phyloP scores from a whole-genome alignment of 2,329 filamentous ascomycete species.

The Daldinia sp. region DNA sequence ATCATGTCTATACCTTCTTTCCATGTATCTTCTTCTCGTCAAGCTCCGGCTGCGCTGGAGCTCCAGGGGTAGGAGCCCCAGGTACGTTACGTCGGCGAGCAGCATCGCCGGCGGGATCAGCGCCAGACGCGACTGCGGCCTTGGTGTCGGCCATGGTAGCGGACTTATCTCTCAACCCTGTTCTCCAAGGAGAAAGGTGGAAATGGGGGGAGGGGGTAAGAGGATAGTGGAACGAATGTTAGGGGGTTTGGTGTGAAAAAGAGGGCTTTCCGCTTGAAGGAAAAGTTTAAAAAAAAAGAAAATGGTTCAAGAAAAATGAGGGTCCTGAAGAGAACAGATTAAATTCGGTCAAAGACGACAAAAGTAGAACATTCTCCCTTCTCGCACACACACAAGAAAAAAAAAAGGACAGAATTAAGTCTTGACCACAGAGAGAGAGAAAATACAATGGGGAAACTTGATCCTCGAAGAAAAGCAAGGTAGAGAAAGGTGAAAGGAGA shows the following conservation, averaged over 20 bases:
- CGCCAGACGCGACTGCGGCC: slow-evolving; percentile 70
- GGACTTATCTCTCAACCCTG: slow-evolving; percentile 19
- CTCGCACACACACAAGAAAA: slow-evolving; percentile 3
- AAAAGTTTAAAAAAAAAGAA: slow-evolving; percentile 19
- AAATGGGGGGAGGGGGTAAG: slow-evolving; percentile 21
- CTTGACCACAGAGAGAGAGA: slow-evolving; percentile 23
- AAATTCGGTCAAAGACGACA: slow-evolving; percentile 40
- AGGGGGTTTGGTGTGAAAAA: slow-evolving; percentile 16
- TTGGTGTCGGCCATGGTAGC: slow-evolving; percentile 65
- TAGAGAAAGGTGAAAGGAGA: slow-evolving; percentile 27
- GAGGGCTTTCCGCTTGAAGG: slow-evolving; percentile 24
- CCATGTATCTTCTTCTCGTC: slow-evolving; percentile 71
- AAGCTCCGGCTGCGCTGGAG: slow-evolving; percentile 57
- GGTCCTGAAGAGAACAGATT: slow-evolving; percentile 40
- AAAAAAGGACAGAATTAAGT: slow-evolving; percentile 34
- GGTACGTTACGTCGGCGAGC: slow-evolving; percentile 68
- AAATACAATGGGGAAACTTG: slow-evolving; percentile 29
- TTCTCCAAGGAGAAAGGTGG: slow-evolving; percentile 26
- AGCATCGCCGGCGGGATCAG: slow-evolving; percentile 66
- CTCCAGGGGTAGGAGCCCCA: slow-evolving; percentile 55
- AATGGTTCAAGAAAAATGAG: slow-evolving; percentile 39
- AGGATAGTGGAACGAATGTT: slow-evolving; percentile 35
- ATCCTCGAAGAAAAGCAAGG: slow-evolving; percentile 35
- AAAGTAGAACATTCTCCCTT: slow-evolving; percentile 40
- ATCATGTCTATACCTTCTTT: slow-evolving; percentile 61